Conservation (phyloP, 768 basidiomycete species). For the Xerocomellus dryophilus region DNA sequence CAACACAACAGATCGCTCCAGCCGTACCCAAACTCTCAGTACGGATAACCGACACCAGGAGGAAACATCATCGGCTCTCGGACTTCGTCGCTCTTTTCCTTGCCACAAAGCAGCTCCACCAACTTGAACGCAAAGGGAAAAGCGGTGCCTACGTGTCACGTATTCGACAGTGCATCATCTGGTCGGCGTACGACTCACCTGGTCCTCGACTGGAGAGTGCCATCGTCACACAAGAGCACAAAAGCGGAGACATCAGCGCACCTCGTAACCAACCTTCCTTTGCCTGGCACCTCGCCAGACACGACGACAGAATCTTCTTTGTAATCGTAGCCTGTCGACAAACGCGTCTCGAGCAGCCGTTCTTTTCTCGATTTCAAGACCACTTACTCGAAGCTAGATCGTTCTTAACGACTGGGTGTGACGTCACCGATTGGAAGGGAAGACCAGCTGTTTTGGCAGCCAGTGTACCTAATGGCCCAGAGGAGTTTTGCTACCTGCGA, state of each 20-base stretch:
- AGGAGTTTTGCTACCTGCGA: neutral
- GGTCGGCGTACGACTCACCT: slow-evolving; percentile 39
- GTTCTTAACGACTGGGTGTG: slow-evolving; percentile 68
- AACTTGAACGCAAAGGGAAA: slow-evolving; percentile 80
- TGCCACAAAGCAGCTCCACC: slow-evolving; percentile 66
- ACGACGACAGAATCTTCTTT: slow-evolving; percentile 70
- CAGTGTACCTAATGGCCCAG: slow-evolving; percentile 51
- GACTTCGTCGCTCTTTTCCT: slow-evolving; percentile 58
- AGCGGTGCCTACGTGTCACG: slow-evolving; percentile 50
- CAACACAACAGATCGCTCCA: neutral
- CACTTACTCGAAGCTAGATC: slow-evolving; percentile 53
- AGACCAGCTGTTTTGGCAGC: slow-evolving; percentile 62
- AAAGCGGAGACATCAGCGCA: slow-evolving; percentile 20
- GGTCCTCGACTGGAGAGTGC: slow-evolving; percentile 59
- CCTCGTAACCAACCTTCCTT: slow-evolving; percentile 74
- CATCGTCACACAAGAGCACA: slow-evolving; percentile 1
- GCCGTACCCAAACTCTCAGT: slow-evolving; percentile 2
- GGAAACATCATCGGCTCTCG: slow-evolving; percentile 73
- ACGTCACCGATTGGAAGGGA: slow-evolving; percentile 65
- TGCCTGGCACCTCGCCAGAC: slow-evolving; percentile 36
- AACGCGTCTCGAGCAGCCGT: neutral
- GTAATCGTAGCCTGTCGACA: slow-evolving; percentile 62
- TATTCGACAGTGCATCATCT: neutral
- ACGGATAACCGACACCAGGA: slow-evolving; percentile 42
- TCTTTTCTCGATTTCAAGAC: neutral